Evolutionary conservation across 176 grass and related monocot genomes (phyloP), one percentile per base, ranked within the genome.

Genomic region (Eremochloa ophiuroides): DNA sequence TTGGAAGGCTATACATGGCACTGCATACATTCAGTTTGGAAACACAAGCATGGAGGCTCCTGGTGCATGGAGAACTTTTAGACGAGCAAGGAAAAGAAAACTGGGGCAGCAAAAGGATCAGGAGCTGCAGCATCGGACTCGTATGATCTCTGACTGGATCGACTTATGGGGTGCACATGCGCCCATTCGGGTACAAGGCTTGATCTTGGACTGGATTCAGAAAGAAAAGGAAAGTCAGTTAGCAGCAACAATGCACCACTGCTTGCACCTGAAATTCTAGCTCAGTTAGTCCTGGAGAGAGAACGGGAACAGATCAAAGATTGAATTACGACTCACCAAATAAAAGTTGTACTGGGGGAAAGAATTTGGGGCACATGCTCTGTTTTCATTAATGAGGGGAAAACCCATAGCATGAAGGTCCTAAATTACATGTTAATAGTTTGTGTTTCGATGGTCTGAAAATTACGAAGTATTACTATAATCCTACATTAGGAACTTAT

Each of bases 1-100:
- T 39, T 80, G 65, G 78, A 80, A 13, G 53, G 61, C 80, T 10
- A 82, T 27, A 8, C 68, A 82, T 73, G 55, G 40, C 5, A 3
- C 27, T 18, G 39, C 20, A 47, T 34, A 35, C 28, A 43, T 73
- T 73, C 55, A 62, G 0, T 13, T 73, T 6, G 29, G 44, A 20
- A 73, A 46, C 10, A 8, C 6, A 6, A n/a, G 6, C 13, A 17
- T 23, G 12, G 26, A 50, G 17, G 47, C 47, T 20, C 16, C 47
- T 7, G 47, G 64, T 8, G 6, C 11, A 74, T 2, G 2, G 18
- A 56, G 20, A 74, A 37, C 10, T 35, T 55, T 25, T 9, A 4
- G 12, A 27, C 4, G 56, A 33, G 25, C 12, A 27, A 26, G 42
- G 41, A 34, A 23, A 79, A 14, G 18, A 18, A 10, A 14, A 2